phyloP scores from a whole-genome alignment of 495 filamentous ascomycete genomes.

The Venustampulla echinocandica region DNA sequence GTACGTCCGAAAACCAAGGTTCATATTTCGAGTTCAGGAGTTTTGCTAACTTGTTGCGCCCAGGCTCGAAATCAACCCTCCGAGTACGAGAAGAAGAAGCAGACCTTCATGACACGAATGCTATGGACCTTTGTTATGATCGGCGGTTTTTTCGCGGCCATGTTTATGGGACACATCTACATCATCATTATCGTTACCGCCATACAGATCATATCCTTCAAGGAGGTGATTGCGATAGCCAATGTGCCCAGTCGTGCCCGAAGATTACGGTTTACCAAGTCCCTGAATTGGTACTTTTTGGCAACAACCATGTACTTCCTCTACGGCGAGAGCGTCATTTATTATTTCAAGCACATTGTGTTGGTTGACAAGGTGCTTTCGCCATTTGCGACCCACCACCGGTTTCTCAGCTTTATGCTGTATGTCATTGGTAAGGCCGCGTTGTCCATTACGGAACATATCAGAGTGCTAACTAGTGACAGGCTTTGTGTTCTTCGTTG shows the following conservation, averaged over 20 bases:
- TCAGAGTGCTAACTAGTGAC: slow-evolving; percentile 18
- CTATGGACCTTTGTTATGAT: slow-evolving; percentile 99
- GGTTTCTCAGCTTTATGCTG: slow-evolving; percentile 96
- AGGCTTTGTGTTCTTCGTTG: slow-evolving; percentile 99
- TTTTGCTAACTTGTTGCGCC: not conserved
- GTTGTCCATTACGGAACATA: not conserved
- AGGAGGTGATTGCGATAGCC: slow-evolving; percentile 97
- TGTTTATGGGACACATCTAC: slow-evolving; percentile 96
- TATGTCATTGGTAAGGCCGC: slow-evolving; percentile 92
- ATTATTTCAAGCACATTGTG: slow-evolving; percentile 98
- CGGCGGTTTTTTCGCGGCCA: slow-evolving; percentile 74
- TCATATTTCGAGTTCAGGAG: too few relatives aligned
- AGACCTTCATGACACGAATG: slow-evolving; percentile 92
- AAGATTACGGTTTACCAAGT: slow-evolving; percentile 88
- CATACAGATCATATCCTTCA: slow-evolving; percentile 95
- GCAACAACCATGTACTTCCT: slow-evolving; percentile 99
- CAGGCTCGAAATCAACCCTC: slow-evolving; percentile 43
- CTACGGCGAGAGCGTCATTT: slow-evolving; percentile 97
- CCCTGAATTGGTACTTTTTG: slow-evolving; percentile 97
- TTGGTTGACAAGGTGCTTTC: slow-evolving; percentile 88
- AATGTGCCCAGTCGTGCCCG: slow-evolving; percentile 87
- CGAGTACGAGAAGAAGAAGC: slow-evolving; percentile 97
- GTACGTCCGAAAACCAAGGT: too few relatives aligned
- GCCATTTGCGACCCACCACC: slow-evolving; percentile 92
- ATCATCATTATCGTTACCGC: slow-evolving; percentile 85